phyloP scores from a whole-genome alignment of 345 rosid genomes.

The Populus davidiana region DNA sequence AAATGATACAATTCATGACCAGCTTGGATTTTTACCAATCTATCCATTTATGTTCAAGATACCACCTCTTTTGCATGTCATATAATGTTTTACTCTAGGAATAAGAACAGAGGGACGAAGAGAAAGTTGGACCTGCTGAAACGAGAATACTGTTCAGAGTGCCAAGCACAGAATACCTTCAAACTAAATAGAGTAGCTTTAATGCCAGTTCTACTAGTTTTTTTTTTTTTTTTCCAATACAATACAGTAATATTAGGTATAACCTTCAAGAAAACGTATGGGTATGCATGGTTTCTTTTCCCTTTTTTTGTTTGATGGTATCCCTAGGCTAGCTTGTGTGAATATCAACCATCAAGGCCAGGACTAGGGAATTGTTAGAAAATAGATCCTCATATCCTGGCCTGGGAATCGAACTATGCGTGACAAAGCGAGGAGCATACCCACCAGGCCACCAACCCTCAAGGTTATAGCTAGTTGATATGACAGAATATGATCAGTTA shows the following conservation, averaged over 20 bases:
- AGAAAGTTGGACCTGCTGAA: not conserved
- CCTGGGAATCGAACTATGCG: not conserved
- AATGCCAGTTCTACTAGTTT: not conserved
- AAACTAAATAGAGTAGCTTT: not conserved
- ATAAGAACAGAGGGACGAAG: not conserved
- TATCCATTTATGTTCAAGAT: not conserved
- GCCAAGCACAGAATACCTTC: not conserved
- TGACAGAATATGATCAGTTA: not conserved
- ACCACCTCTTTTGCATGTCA: not conserved
- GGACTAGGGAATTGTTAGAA: not conserved
- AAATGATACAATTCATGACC: not conserved
- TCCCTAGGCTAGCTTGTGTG: not conserved
- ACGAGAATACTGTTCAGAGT: not conserved
- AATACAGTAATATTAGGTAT: not conserved
- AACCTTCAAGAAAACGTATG: not conserved
- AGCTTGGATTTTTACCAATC: not conserved
- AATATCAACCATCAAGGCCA: not conserved
- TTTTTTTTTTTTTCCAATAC: not conserved
- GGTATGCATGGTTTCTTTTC: not conserved
- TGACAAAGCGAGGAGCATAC: not conserved
- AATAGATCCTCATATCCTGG: not conserved
- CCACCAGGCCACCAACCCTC: not conserved
- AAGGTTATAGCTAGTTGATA: not conserved
- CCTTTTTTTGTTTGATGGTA: not conserved
- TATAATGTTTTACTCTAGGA: not conserved